Base-by-base conservation (phyloP, 768 basidiomycete species). In the Xanthoconium stramineum region DNA sequence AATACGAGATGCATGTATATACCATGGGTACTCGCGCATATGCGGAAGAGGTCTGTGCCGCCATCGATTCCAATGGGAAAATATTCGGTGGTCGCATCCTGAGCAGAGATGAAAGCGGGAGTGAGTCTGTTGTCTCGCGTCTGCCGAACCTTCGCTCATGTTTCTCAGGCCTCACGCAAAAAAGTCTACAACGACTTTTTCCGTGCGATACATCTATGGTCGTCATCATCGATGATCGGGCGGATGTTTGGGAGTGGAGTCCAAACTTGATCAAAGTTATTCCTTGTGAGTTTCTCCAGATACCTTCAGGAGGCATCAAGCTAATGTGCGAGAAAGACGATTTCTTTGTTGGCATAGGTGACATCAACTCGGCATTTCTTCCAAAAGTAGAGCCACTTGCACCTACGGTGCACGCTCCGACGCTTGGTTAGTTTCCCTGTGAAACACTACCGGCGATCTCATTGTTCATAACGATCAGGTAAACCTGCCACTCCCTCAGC, bases 1-100 rank as follows among this genome's bases (percentile, higher is more conserved):
- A 89, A 66, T 99, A 96, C 72, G 95, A 98, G 75, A 94, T 98
- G 94, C 97, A 98, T 70, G 95, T 99, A 46, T 99, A 99, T 73
- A 99, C 96, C 24, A 98, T 98, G 95, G 97, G 97, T 52, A 98
- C 96, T 28, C 85, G 97, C 44, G 88, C 93, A 44, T 99, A 98
- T 72, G 97, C 97, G 37, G 91, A 94, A 72, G 83, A 94, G 70
- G 96, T 98, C 19, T 97, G 94, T 71, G 83, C 88, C 46, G 88
- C 92, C 29, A 92, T 99, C 66, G 97, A 99, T 76, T 92, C 96
- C 14, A 84, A 88, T 49, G 85, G 85, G 6, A 85, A 78, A 70
- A 77, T 89, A 61, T 99, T 99, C 65, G 89, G 91, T 47, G 88
- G 88, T 38, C 83, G 97, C 50, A 80, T 99, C 40, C 72, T 99